Conservation (phyloP, 495 filamentous ascomycete species). For the Peziza echinospora region DNA sequence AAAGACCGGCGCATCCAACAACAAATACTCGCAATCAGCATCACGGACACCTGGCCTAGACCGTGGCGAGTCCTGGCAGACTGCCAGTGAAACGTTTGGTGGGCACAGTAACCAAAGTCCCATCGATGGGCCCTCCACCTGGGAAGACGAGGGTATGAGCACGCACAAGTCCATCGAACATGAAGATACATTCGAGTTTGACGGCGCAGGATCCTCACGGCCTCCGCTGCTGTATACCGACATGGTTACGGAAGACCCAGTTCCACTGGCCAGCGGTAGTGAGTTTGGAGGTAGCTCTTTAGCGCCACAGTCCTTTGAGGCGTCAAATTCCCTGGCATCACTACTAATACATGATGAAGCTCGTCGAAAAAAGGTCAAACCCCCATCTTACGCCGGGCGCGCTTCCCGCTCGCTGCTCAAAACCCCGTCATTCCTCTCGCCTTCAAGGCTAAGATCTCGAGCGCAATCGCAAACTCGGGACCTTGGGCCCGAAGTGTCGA, state of each 20-base stretch:
- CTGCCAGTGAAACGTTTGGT: neutral
- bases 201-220: conserved; percentile 3
- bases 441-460: conserved; percentile 1
- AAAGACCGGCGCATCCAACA: neutral
- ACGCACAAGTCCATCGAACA: neutral
- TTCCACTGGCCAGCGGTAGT: conserved; percentile 7
- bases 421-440: conserved; percentile 2
- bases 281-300: conserved; percentile 10
- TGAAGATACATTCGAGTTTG: neutral
- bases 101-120: neutral
- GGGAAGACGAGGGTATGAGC: neutral
- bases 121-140: neutral
- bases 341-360: conserved; percentile 15
- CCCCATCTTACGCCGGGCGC: neutral
- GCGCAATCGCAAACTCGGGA: conserved; percentile 1
- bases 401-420: neutral
- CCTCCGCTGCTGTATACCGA: conserved; percentile 4
- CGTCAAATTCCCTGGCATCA: conserved; percentile 18
- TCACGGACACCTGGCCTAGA: neutral
- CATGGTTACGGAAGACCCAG: conserved; percentile 8
- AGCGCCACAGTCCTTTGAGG: conserved; percentile 11
- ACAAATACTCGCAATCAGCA: neutral
- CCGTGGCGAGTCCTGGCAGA: neutral
- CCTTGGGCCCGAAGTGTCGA: neutral
- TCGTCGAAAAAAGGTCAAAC: neutral